Conservation (phyloP, 108 stramenopile species). For the Skeletonema menzelii region DNA sequence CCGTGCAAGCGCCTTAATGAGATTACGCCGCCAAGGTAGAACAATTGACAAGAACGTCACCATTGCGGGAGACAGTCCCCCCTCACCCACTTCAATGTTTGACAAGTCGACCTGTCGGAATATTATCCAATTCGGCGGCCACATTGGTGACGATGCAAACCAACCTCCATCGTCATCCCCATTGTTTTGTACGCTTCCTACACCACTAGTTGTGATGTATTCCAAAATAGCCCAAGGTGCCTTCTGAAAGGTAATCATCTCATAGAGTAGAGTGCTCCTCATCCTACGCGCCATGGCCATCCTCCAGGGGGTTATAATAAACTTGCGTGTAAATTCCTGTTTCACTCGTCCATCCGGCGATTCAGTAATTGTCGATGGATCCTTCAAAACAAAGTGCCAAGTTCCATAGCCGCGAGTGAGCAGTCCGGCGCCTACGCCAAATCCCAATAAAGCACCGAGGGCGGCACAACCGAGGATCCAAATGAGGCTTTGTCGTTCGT, state of each 20-base stretch:
- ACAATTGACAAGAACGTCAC: constrained; percentile 30
- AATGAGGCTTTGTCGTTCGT: constrained; percentile 56
- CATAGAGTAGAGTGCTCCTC: constrained; percentile 34
- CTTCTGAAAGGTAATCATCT: constrained; percentile 14
- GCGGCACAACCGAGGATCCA: constrained; percentile 59
- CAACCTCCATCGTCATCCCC: neutral
- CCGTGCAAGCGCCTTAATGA: constrained; percentile 10
- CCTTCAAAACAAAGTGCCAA: constrained; percentile 7
- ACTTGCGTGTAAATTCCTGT: constrained; percentile 5
- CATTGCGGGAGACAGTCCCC: constrained; percentile 12
- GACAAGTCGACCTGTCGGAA: constrained; percentile 24
- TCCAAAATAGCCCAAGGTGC: constrained; percentile 7
- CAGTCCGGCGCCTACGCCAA: constrained; percentile 62
- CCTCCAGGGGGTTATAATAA: constrained; percentile 50
- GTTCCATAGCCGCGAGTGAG: constrained; percentile 50
- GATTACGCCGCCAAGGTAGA: constrained; percentile 25
- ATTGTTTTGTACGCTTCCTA: neutral
- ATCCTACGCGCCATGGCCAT: constrained; percentile 47
- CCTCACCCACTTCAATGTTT: constrained; percentile 5
- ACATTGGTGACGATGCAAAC: constrained; percentile 14
- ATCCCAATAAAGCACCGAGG: constrained; percentile 58
- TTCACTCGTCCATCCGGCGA: neutral
- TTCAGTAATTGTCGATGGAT: neutral
- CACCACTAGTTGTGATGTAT: neutral
- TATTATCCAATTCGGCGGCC: constrained; percentile 39